phyloP scores from a whole-genome alignment of 164 flowering plant genomes.

The Vitis rupestris region DNA sequence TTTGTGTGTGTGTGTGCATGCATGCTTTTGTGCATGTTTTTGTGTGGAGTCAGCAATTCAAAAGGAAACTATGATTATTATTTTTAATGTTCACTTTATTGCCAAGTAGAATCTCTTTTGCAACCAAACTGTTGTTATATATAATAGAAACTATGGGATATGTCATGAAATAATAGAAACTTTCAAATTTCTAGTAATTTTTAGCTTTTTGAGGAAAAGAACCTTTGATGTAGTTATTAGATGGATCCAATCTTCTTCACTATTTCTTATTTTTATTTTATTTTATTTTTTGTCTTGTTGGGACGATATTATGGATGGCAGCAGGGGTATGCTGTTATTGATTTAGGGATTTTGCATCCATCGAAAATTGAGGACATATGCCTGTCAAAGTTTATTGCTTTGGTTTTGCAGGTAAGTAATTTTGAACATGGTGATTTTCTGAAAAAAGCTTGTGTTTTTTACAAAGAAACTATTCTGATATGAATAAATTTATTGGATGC shows the following conservation, averaged over 20 bases:
- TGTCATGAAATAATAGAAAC: no score
- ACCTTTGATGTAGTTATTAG: neutral
- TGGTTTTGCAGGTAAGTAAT: constrained; percentile 66
- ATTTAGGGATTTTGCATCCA: constrained; percentile 53
- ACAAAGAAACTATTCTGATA: neutral
- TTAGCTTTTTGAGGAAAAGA: no score
- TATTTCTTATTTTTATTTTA: neutral
- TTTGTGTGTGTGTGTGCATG: no score
- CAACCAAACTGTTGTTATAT: no score
- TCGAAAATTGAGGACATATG: constrained; percentile 53
- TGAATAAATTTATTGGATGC: neutral
- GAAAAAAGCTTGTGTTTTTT: neutral
- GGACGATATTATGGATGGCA: constrained; percentile 23
- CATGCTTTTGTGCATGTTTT: no score
- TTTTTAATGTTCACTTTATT: no score
- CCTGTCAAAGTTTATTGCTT: constrained; percentile 62
- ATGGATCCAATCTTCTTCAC: no score
- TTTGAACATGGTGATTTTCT: neutral
- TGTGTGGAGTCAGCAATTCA: no score
- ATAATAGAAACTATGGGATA: no score
- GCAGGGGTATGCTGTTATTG: constrained; percentile 86
- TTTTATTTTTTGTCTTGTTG: neutral
- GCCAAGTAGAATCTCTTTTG: no score
- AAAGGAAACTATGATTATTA: no score
- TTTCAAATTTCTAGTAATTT: no score